Percentiles rank a stretch among this genome's conserved stretches.
Evolutionary conservation across 1,284 basidiomycete species (phyloP).

Genomic region (Athelia sp.): DNA sequence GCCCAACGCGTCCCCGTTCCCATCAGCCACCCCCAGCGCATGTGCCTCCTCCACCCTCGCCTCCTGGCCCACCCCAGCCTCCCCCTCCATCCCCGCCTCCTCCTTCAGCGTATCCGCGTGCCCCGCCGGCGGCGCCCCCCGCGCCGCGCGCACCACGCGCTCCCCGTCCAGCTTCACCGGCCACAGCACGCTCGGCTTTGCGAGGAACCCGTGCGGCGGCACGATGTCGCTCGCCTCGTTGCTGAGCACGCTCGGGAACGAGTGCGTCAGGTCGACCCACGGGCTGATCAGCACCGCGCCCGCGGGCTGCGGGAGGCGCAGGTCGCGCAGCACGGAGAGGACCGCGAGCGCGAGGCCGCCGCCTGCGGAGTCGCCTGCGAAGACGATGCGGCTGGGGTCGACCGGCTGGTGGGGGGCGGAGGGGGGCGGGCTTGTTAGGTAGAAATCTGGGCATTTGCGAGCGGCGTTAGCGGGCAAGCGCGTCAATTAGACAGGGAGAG

Average conservation of each 20-base stretch:
- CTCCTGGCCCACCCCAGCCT: conserved; percentile 16
- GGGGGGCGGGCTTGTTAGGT: conserved; percentile 73
- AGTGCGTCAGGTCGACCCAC: conserved; percentile 84
- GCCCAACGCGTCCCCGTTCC: conserved; percentile 2
- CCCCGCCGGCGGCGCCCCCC: conserved; percentile 43
- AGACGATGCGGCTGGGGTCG: conserved; percentile 67
- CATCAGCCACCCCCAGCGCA: conserved; percentile 9
- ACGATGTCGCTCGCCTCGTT: conserved; percentile 70
- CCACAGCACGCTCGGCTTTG: conserved; percentile 54
- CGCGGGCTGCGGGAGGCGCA: conserved; percentile 68
- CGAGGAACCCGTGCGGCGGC: conserved; percentile 55
- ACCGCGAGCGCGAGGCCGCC: conserved; percentile 67
- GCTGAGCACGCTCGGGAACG: conserved; percentile 74
- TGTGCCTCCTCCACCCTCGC: conserved; percentile 17
- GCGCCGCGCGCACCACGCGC: conserved; percentile 32
- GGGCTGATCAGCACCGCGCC: conserved; percentile 76
- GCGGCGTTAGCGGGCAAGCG: background rate
- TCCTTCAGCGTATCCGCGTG: conserved; percentile 41
- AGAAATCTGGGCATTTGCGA: conserved; percentile 50
- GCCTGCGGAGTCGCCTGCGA: conserved; percentile 85
- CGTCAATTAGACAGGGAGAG: background rate
- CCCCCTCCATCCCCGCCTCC: too few species aligned
- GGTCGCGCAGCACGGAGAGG: conserved; percentile 74
- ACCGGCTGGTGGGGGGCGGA: conserved; percentile 66
- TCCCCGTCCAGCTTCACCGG: conserved; percentile 39